Evolutionary conservation across 1,284 basidiomycete species (phyloP), one percentile per base, ranked within the genome.

Genomic region (Apiotrichum porosum): DNA sequence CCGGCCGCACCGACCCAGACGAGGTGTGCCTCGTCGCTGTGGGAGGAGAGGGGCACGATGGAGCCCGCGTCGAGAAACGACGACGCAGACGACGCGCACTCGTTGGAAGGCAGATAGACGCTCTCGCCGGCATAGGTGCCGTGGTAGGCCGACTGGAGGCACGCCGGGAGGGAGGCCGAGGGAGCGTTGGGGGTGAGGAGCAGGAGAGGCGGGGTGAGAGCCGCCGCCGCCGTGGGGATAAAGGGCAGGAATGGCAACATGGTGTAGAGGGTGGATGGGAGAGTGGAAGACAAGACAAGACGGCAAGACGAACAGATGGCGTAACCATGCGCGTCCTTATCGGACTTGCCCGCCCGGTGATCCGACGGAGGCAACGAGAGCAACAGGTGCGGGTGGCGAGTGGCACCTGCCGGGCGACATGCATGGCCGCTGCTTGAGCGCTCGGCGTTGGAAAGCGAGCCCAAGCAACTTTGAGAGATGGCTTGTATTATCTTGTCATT

Each of bases 111-210:
- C 24, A 39, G 19, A 49, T 42, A 37, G 52, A 59, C 46, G 40
- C 51, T 40, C 36, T 36, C 9, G n/a, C 37, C 49, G 33, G 61
- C 67, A 42, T 65, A 68, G 6, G 48, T 36, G 9, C 67, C 67
- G 35, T 57, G 55, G 51, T 64, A 65, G 10, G 52, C 37, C 17
- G 42, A 17, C 13, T 35, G 49, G 32, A 62, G 49, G 39, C 60
- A 62, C 6, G 50, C 13, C 18, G 57, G 45, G 24, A 44, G 47
- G 17, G 22, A 9, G 18, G 44, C 13, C 4, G 37, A 8, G 10
- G 52, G 52, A 18, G 49, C 21, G 18, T n/a, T 21, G 19, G 37
- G 36, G 4, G 50, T 49, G 30, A 45, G 30, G 18, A 46, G 32
- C 10, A 42, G 26, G 26, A 28, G 26, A 12, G 26, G 12, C 8